phyloP scores from a whole-genome alignment of 2,329 filamentous ascomycete species.

The Aspergillus floridensis region DNA sequence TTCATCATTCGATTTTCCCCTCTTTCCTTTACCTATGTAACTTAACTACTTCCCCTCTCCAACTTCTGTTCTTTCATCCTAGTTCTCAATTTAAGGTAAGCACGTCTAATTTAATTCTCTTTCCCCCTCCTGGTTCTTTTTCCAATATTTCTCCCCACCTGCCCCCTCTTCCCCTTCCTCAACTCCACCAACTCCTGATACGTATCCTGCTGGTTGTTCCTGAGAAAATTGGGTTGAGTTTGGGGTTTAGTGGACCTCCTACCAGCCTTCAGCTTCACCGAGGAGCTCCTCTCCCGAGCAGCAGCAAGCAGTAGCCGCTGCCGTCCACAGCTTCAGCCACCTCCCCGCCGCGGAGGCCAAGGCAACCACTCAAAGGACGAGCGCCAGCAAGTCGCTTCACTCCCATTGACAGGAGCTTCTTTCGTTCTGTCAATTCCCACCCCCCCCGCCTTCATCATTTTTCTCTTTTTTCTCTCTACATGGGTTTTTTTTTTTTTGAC shows the following conservation, averaged over 20 bases:
- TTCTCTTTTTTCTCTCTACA: not conserved
- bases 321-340: conserved; percentile 6
- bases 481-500: not conserved
- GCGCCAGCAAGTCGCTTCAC: conserved; percentile 2
- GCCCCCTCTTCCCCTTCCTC: not conserved
- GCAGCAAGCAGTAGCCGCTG: conserved; percentile 3
- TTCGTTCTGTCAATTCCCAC: conserved; percentile 5
- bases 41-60: not conserved
- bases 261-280: not conserved
- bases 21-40: not conserved
- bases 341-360: conserved; percentile 18
- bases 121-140: not conserved
- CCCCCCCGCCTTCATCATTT: not conserved
- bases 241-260: not conserved
- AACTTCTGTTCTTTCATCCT: not conserved
- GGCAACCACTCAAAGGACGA: conserved; percentile 13
- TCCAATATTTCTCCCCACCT: not conserved
- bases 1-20: not conserved
- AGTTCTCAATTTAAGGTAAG: conserved; percentile 7
- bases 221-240: not conserved
- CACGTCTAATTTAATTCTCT: not conserved
- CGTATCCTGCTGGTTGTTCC: not conserved
- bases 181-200: not conserved
- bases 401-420: conserved; percentile 6
- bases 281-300: not conserved